These are phyloP conservation scores for Mollisiaceae sp. DNA, from an alignment of 2,329 filamentous ascomycete species.

Conservation along the genomic window DNA sequence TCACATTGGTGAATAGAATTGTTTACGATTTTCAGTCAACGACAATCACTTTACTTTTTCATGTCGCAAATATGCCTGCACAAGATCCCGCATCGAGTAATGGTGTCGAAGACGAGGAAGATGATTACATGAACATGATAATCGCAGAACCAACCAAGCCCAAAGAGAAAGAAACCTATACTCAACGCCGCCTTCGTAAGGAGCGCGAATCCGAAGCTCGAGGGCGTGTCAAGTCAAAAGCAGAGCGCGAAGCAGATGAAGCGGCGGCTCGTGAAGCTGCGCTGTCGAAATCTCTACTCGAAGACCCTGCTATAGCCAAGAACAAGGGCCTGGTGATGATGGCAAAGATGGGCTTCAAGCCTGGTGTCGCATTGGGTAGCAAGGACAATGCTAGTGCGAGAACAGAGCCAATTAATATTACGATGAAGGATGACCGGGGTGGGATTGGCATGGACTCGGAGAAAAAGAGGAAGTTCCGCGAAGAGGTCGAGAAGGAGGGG, in stretches of 20 bases:
- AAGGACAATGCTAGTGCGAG: constrained; percentile 48
- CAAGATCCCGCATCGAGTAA: constrained; percentile 19
- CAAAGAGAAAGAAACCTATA: constrained; percentile 62
- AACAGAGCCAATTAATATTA: constrained; percentile 76
- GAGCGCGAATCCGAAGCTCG: constrained; percentile 70
- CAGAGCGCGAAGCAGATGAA: constrained; percentile 78
- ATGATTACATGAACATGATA: constrained; percentile 98
- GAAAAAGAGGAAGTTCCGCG: constrained; percentile 76
- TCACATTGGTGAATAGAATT: neutral
- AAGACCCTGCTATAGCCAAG: constrained; percentile 55
- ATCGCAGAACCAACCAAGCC: constrained; percentile 68
- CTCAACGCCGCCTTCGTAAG: constrained; percentile 54
- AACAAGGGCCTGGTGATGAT: constrained; percentile 97
- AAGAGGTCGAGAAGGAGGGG: constrained; percentile 61
- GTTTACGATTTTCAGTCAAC: neutral
- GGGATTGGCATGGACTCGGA: constrained; percentile 87
- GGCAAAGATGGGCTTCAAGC: constrained; percentile 90
- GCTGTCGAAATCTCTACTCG: constrained; percentile 74
- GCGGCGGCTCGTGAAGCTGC: constrained; percentile 74
- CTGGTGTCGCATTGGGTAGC: constrained; percentile 75
- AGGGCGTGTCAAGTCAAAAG: constrained; percentile 77
- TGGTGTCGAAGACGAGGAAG: constrained; percentile 69
- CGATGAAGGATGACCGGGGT: constrained; percentile 77
- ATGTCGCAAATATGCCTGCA: constrained; percentile 27
- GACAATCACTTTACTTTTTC: neutral